Evolutionary conservation across 257 asterid species (phyloP).

Genomic region (Forsythia viridissima): DNA sequence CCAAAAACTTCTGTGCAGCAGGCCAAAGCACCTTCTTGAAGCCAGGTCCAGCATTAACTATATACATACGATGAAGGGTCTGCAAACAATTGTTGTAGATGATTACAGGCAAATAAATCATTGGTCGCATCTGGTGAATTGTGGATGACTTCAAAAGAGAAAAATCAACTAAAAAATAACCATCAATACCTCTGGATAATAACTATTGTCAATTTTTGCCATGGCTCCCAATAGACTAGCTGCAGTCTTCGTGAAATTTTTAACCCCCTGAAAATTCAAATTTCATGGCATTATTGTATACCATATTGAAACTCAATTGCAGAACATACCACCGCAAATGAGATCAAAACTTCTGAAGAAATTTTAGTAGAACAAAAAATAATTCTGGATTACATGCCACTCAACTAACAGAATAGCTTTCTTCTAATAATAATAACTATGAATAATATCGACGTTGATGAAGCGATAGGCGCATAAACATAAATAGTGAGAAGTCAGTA

Average conservation of each 20-base stretch:
- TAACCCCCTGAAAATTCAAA: constrained; percentile 63
- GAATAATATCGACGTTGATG: background rate
- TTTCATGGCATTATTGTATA: constrained; percentile 7
- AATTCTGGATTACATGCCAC: background rate
- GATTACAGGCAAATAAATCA: constrained; percentile 15
- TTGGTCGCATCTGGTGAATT: background rate
- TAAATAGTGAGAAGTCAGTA: background rate
- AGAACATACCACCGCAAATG: constrained; percentile 11
- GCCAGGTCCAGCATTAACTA: constrained; percentile 92
- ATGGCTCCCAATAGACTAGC: constrained; percentile 76
- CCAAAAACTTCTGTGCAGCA: constrained; percentile 86
- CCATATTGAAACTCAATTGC: constrained; percentile 9
- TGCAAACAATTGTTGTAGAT: constrained; percentile 36
- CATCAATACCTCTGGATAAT: constrained; percentile 85
- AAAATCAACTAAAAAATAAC: constrained; percentile 18
- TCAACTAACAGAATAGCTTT: constrained; percentile 4
- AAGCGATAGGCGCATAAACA: constrained; percentile 3
- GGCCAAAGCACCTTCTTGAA: constrained; percentile 96
- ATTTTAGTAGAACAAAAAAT: constrained; percentile 1
- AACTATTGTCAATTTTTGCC: constrained; percentile 74
- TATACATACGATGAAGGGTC: constrained; percentile 87
- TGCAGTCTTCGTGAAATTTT: constrained; percentile 76
- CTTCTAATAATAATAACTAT: background rate
- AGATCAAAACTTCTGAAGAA: constrained; percentile 12
- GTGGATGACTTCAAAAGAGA: constrained; percentile 6